A percentile compares a stretch with the other conserved stretches of the same genome.
Conservation (phyloP, 176 grass and related monocot species). For the Hsuehochloa calcarea region DNA sequence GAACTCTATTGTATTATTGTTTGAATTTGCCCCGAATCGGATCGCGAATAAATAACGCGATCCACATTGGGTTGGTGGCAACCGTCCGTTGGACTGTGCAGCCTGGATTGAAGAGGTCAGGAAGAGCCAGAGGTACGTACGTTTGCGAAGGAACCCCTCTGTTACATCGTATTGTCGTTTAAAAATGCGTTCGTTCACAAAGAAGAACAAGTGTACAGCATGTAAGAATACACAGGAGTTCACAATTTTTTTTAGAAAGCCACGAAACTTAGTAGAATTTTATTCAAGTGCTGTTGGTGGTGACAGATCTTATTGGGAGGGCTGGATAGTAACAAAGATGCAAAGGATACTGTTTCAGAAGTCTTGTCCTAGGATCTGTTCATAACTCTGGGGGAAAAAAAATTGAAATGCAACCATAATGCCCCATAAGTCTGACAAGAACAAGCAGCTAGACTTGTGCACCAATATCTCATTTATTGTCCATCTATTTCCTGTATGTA, state of each 20-base stretch:
- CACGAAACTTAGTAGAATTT: background rate
- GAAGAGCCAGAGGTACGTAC: no score
- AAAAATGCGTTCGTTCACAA: background rate
- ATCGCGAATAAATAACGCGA: no score
- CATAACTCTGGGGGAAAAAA: background rate
- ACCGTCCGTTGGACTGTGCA: no score
- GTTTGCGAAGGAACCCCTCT: no score
- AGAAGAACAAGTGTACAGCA: background rate
- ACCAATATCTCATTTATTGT: background rate
- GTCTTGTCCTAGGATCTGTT: background rate
- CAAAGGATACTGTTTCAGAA: background rate
- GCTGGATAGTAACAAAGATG: background rate
- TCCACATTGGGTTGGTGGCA: no score
- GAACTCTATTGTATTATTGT: no score
- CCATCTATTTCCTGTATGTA: conserved; percentile 39
- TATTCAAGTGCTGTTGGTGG: background rate
- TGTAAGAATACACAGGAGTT: background rate
- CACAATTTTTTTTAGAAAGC: background rate
- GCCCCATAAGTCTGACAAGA: background rate
- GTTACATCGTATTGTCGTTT: no score
- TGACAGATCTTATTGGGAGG: background rate
- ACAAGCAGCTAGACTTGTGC: background rate
- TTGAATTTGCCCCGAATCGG: no score
- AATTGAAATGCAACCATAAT: background rate
- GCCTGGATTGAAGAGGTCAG: no score